These are phyloP conservation scores for Tuber microsphaerosporum DNA, from an alignment of 495 filamentous ascomycete genomes.

Conservation along the genomic window DNA sequence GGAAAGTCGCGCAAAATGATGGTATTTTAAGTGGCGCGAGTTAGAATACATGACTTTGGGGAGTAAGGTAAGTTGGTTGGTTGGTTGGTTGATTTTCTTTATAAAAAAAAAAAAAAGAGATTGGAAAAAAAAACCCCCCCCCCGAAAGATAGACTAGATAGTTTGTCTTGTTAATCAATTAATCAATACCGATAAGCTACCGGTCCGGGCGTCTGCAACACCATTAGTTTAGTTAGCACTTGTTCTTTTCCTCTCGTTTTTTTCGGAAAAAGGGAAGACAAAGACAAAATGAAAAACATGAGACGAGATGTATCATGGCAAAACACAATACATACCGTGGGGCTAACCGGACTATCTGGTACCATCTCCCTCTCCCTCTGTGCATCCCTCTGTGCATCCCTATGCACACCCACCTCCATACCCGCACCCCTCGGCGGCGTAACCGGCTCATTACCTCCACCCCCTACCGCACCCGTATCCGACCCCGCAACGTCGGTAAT, in stretches of 20 bases:
- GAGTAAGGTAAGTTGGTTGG: neutral
- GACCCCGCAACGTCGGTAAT: conserved; percentile 22
- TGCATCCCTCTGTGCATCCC: neutral
- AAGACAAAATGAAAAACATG: neutral
- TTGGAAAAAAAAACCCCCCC: neutral
- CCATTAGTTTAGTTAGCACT: neutral
- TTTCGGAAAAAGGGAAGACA: neutral
- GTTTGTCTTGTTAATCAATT: neutral
- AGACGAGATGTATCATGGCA: neutral
- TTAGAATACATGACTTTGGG: neutral
- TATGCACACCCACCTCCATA: neutral
- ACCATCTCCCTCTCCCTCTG: neutral
- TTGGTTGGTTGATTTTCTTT: too few species aligned
- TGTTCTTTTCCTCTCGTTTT: neutral
- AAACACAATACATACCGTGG: conserved; percentile 24
- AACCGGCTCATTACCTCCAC: neutral
- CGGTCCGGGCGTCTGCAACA: conserved; percentile 18
- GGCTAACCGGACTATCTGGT: conserved; percentile 33
- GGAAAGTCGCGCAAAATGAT: neutral
- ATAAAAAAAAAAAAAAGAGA: neutral
- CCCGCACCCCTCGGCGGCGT: neutral
- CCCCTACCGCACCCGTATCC: conserved; percentile 2
- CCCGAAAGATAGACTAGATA: neutral
- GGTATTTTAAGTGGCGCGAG: neutral
- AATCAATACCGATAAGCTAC: conserved; percentile 26